Conservation (phyloP, 1,284 basidiomycete species). For the Leccinum griseonigrum region DNA sequence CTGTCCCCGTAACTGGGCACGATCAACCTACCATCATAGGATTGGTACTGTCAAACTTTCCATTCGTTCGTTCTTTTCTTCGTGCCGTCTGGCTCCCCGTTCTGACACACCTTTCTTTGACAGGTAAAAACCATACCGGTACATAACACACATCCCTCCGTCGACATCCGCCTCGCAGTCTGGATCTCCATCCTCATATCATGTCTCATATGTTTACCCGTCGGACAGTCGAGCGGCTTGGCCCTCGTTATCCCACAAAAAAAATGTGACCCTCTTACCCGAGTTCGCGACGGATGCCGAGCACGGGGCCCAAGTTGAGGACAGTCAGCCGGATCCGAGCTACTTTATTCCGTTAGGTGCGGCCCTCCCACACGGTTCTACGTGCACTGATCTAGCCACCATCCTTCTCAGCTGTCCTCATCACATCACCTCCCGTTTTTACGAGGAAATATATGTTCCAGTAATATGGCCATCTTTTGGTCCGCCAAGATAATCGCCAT, state of each 20-base stretch:
- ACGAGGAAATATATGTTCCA: conserved; percentile 25
- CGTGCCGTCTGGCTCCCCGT: not conserved
- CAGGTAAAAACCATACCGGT: conserved; percentile 27
- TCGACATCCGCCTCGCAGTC: conserved; percentile 21
- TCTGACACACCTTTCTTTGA: not conserved
- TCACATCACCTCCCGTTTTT: conserved; percentile 27
- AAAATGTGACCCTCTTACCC: conserved; percentile 17
- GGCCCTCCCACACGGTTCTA: not conserved
- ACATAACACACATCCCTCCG: conserved; percentile 25
- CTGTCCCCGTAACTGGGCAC: conserved; percentile 12
- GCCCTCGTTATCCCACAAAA: conserved; percentile 9
- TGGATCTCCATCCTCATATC: conserved; percentile 25
- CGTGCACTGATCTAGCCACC: not conserved
- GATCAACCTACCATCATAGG: conserved; percentile 19
- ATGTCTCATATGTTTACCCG: conserved; percentile 25
- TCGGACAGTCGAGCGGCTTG: conserved; percentile 25
- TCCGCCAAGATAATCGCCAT: conserved; percentile 22
- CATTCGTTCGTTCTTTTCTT: conserved; percentile 16
- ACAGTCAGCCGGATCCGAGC: conserved; percentile 15
- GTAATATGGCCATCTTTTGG: conserved; percentile 25
- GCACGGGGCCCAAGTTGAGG: not conserved
- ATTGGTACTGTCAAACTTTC: conserved; percentile 25
- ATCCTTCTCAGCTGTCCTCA: conserved; percentile 21
- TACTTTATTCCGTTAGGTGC: conserved; percentile 25
- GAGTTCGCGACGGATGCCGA: conserved; percentile 8